Percentiles rank a stretch among this genome's conserved stretches.
Conservation (phyloP, 805 yeast species). For the Candida golubevii region DNA sequence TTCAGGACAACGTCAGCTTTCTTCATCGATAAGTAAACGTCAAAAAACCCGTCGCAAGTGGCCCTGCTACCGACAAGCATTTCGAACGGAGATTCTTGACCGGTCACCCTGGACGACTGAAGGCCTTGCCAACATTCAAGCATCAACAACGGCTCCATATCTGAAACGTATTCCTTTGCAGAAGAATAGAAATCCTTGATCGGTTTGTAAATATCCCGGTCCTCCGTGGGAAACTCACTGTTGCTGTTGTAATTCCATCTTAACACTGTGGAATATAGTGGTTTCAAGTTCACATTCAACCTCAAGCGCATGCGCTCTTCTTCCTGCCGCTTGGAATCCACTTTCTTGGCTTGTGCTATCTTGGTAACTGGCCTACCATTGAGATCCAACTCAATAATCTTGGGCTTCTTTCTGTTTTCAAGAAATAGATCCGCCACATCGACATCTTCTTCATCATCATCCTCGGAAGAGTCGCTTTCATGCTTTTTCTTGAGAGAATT, state of each 20-base stretch:
- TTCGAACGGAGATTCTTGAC: conserved; percentile 57
- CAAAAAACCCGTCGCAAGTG: conserved; percentile 81
- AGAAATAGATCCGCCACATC: conserved; percentile 40
- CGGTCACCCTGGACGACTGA: conserved; percentile 64
- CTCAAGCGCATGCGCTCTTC: conserved; percentile 77
- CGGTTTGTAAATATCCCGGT: conserved; percentile 33
- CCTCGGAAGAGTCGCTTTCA: conserved; percentile 33
- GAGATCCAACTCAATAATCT: conserved; percentile 40
- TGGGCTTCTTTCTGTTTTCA: conserved; percentile 32
- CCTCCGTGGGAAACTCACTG: conserved; percentile 57
- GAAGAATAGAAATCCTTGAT: conserved; percentile 55
- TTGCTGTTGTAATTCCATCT: conserved; percentile 68
- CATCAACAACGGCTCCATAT: conserved; percentile 75
- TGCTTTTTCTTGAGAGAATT: conserved; percentile 28
- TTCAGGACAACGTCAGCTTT: conserved; percentile 47
- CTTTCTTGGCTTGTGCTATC: conserved; percentile 23
- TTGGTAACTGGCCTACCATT: conserved; percentile 37
- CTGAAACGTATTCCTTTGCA: conserved; percentile 61
- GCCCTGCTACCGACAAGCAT: conserved; percentile 74
- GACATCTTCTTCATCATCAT: conserved; percentile 28
- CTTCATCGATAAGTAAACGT: conserved; percentile 71
- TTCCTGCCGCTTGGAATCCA: conserved; percentile 43
- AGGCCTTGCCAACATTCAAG: conserved; percentile 94
- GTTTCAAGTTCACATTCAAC: conserved; percentile 70
- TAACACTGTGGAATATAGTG: conserved; percentile 65